phyloP scores from a whole-genome alignment of 345 rosid species.

The Rhodamnia rubescens region DNA sequence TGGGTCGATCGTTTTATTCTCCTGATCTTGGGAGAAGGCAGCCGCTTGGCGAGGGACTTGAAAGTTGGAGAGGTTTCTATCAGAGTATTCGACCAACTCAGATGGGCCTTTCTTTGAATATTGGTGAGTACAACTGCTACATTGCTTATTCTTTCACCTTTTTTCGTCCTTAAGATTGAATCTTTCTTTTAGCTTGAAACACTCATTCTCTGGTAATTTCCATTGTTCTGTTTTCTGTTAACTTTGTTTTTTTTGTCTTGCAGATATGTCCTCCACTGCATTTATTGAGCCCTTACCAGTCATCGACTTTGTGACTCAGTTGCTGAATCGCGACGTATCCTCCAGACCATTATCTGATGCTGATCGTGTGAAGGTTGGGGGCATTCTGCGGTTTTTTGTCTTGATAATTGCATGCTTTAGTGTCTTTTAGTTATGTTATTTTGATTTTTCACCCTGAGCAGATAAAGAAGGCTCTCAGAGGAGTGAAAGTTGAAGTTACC shows the following conservation, averaged over 20 bases:
- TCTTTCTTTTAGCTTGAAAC: neutral
- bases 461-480: conserved; percentile 47
- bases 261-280: conserved; percentile 51
- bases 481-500: conserved; percentile 44
- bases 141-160: neutral
- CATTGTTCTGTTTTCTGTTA: neutral
- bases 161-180: neutral
- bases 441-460: neutral
- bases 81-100: conserved; percentile 59
- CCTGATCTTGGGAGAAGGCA: conserved; percentile 37
- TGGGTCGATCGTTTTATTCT: conserved; percentile 44
- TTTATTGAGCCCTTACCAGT: conserved; percentile 47
- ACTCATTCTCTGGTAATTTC: neutral
- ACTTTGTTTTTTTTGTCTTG: neutral
- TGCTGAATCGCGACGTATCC: conserved; percentile 24
- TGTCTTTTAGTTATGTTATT: neutral
- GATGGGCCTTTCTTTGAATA: conserved; percentile 52
- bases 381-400: neutral
- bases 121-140: conserved; percentile 12
- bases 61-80: conserved; percentile 56
- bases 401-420: neutral
- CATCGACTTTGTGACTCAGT: conserved; percentile 29
- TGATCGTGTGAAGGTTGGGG: conserved; percentile 38
- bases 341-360: conserved; percentile 34
- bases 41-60: conserved; percentile 44